Conservation (phyloP, 805 yeast species). For the Candida chauliodis region DNA sequence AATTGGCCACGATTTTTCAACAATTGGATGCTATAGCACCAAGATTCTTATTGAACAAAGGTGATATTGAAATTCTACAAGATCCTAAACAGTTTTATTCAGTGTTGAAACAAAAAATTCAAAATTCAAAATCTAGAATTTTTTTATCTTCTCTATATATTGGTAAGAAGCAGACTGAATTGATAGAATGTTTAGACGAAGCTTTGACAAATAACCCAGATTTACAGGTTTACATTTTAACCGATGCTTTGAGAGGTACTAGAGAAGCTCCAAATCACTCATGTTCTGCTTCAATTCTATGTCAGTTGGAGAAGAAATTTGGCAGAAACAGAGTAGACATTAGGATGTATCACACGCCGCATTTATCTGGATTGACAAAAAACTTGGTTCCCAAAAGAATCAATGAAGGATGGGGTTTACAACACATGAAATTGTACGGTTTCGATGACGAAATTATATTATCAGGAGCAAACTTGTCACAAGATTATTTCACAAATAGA, state of each 20-base stretch:
- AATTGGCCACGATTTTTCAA: slow-evolving; percentile 38
- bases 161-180: slow-evolving; percentile 78
- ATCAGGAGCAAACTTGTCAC: slow-evolving; percentile 87
- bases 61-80: slow-evolving; percentile 57
- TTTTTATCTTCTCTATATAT: slow-evolving; percentile 84
- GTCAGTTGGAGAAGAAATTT: slow-evolving; percentile 59
- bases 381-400: slow-evolving; percentile 71
- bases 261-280: slow-evolving; percentile 75
- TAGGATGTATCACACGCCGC: slow-evolving; percentile 88
- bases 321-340: slow-evolving; percentile 70
- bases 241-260: slow-evolving; percentile 90
- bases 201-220: slow-evolving; percentile 60
- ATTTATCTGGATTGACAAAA: slow-evolving; percentile 64
- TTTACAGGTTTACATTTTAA: slow-evolving; percentile 65
- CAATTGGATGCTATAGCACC: slow-evolving; percentile 67
- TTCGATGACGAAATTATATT: slow-evolving; percentile 85
- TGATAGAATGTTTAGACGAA: slow-evolving; percentile 55
- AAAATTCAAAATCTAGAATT: slow-evolving; percentile 57
- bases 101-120: slow-evolving; percentile 59
- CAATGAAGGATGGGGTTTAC: slow-evolving; percentile 90
- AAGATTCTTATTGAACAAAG: slow-evolving; percentile 54
- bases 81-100: slow-evolving; percentile 74
- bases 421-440: slow-evolving; percentile 97
- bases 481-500: slow-evolving; percentile 89
- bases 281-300: slow-evolving; percentile 74